Evolutionary conservation across 179 eudicot species (phyloP).

Genomic region (Beta macrorhiza): DNA sequence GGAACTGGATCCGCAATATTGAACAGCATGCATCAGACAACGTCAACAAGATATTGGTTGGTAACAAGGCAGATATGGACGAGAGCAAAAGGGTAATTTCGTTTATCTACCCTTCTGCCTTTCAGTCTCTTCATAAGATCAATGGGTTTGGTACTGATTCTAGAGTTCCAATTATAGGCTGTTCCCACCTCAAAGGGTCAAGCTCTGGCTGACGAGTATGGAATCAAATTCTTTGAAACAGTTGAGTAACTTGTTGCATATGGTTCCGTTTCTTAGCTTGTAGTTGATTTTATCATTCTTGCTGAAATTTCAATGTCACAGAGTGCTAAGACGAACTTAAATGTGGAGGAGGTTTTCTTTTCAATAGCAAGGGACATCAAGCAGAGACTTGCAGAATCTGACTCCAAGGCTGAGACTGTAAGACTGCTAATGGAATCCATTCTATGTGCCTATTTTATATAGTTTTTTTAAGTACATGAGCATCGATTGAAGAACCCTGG

Average conservation of each 20-base stretch:
- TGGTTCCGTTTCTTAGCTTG: neutral
- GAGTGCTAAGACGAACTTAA: conserved; percentile 71
- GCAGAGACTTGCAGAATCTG: conserved; percentile 67
- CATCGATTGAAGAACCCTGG: neutral
- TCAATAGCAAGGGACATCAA: conserved; percentile 63
- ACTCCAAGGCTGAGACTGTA: conserved; percentile 46
- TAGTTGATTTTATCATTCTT: conserved; percentile 14
- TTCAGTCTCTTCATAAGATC: neutral
- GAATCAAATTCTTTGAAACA: conserved; percentile 75
- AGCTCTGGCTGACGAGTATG: conserved; percentile 75
- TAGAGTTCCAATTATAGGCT: conserved; percentile 38
- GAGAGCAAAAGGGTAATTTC: conserved; percentile 54
- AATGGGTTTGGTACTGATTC: neutral
- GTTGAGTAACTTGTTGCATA: conserved; percentile 39
- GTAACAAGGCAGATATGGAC: conserved; percentile 70
- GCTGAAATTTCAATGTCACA: conserved; percentile 30
- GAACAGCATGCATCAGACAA: conserved; percentile 66
- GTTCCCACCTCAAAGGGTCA: conserved; percentile 75
- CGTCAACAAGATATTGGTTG: conserved; percentile 60
- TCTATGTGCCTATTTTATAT: neutral
- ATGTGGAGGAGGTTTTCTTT: conserved; percentile 66
- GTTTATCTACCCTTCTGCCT: neutral
- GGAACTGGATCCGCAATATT: conserved; percentile 64
- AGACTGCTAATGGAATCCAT: neutral
- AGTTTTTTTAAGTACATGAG: neutral